Conservation (phyloP, 345 rosid genomes). For the Salix purpurea region DNA sequence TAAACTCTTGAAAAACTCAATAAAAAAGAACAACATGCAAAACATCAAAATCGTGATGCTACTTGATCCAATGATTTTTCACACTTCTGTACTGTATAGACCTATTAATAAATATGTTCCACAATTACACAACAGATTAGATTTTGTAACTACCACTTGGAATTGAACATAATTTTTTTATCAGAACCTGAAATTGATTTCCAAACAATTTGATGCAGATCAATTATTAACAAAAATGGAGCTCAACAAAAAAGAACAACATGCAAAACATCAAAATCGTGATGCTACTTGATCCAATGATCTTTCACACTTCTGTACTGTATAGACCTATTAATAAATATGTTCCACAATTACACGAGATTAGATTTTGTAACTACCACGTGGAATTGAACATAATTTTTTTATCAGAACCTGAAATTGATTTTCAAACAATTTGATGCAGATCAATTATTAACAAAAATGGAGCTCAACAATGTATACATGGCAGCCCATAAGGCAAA, state of each 20-base stretch:
- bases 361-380: background rate
- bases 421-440: background rate
- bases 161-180: background rate
- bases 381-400: background rate
- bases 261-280: slow-evolving; percentile 5
- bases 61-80: background rate
- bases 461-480: background rate
- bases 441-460: background rate
- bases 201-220: background rate
- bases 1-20: background rate
- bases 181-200: background rate
- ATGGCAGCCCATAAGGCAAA: background rate
- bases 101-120: background rate
- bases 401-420: background rate
- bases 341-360: background rate
- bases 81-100: background rate
- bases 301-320: background rate
- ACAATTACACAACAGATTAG: background rate
- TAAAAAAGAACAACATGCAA: background rate
- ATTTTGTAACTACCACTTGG: background rate
- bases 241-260: background rate
- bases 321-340: background rate
- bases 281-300: background rate
- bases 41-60: background rate
- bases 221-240: background rate